A percentile compares a stretch with the other conserved stretches of the same genome.
These are phyloP conservation scores for Scytalidium lignicola DNA, from an alignment of 2,329 filamentous ascomycete species.

Conservation along the genomic window DNA sequence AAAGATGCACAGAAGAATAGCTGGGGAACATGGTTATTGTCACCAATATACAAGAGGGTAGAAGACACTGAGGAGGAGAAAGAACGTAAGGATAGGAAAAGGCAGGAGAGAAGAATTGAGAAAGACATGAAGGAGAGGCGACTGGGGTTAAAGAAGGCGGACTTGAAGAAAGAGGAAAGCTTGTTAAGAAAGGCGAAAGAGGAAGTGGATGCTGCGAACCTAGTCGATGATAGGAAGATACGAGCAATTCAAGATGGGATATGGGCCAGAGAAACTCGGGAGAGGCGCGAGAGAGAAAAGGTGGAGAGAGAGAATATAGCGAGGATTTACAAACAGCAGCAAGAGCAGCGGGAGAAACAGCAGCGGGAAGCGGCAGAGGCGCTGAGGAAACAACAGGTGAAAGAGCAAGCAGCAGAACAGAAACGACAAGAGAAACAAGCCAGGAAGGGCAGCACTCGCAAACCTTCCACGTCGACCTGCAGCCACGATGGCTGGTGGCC, in stretches of 20 bases:
- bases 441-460: conserved; percentile 8
- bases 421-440: conserved; percentile 7
- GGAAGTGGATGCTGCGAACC: conserved; percentile 9
- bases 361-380: conserved; percentile 9
- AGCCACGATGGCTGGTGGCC: conserved; percentile 17
- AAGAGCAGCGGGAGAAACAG: conserved; percentile 8
- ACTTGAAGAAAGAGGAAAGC: conserved; percentile 13
- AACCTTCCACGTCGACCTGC: conserved; percentile 3
- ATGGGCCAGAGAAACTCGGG: conserved; percentile 4
- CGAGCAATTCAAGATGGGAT: conserved; percentile 6
- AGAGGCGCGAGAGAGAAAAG: conserved; percentile 7
- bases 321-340: conserved; percentile 9
- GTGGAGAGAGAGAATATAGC: conserved; percentile 4
- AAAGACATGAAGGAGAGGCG: conserved; percentile 29
- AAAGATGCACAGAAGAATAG: conserved; percentile 27
- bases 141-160: conserved; percentile 13
- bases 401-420: conserved; percentile 10
- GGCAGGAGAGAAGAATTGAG: conserved; percentile 26
- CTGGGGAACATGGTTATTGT: conserved; percentile 27
- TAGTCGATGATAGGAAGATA: conserved; percentile 9
- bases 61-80: conserved; percentile 29
- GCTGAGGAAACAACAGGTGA: conserved; percentile 11
- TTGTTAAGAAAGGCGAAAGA: conserved; percentile 3
- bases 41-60: conserved; percentile 23
- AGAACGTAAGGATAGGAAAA: conserved; percentile 25